Base-by-base conservation (phyloP, 305 asterid genomes). In the Fraxinus platypoda region DNA sequence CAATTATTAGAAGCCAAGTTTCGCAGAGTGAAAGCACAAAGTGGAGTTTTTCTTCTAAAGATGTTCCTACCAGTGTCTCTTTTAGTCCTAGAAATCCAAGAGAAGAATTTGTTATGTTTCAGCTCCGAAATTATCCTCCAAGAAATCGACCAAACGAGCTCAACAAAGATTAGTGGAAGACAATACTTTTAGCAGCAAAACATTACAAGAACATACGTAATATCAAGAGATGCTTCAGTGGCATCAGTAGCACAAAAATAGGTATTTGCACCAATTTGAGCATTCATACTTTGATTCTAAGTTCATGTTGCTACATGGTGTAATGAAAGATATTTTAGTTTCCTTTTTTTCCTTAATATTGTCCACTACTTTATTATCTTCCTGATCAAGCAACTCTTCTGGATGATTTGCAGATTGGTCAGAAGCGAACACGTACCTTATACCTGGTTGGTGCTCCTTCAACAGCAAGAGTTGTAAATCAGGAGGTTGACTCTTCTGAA, bases 131-230 rank as follows among this genome's bases (percentile, higher is more conserved):
- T 80, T 64, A 17, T 4, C 83, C 4, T 41, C 84, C 1, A 83
- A 84, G 26, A 84, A 80, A 33, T 81, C 88, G 72, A 88, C 86
- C 77, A 84, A 78, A 78, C 74, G 43, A 33, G 70, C 77, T 81
- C 4, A 79, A 26, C 54, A 89, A 28, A 82, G 86, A 80, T 13
- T 88, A 93, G 94, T 86, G 95, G 94, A 92, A 87, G 88, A 82
- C 75, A 68, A 83, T 85, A 62, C 74, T 15, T 83, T 25, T 81
- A 41, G 84, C 83, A 43, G 41, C 80, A 23, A 88, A 75, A 77
- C 83, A 75, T 71, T 49, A 81, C 6, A 83, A 37, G 33, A 83
- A 76, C 71, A 78, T 31, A 15, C 46, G 74, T 41, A 80, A 74
- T 49, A 81, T 81, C 83, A 75, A 46, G 62, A 79, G 84, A 77